These are phyloP conservation scores for Neoboletus magnificus DNA, from an alignment of 768 basidiomycete species.

Conservation along the genomic window DNA sequence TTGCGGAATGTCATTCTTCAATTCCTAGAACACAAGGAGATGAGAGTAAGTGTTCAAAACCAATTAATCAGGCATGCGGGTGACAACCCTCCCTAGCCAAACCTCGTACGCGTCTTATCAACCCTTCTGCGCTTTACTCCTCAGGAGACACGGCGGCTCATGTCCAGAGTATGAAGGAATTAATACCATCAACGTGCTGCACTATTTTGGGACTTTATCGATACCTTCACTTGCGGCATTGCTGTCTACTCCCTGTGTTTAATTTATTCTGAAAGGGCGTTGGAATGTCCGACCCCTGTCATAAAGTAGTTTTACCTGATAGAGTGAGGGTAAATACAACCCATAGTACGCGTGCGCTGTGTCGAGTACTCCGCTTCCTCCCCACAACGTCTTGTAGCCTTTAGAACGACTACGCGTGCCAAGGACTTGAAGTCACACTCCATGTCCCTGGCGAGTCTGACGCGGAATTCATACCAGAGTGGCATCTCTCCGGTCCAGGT, in stretches of 20 bases:
- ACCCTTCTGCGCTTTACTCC: constrained; percentile 94
- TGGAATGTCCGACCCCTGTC: background rate
- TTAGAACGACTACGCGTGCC: background rate
- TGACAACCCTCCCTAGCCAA: constrained; percentile 51
- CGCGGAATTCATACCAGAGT: constrained; percentile 70
- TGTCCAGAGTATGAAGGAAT: constrained; percentile 69
- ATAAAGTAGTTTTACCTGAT: background rate
- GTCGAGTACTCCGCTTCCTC: background rate
- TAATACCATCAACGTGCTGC: background rate
- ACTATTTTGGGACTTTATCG: background rate
- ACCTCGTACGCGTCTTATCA: constrained; percentile 86
- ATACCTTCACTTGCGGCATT: background rate
- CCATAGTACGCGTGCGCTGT: background rate
- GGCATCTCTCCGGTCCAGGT: constrained; percentile 66
- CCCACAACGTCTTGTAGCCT: background rate
- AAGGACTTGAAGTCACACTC: background rate
- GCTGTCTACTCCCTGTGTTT: background rate
- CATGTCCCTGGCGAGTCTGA: constrained; percentile 70
- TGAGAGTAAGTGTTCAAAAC: constrained; percentile 68
- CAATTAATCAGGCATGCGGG: background rate
- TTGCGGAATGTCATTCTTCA: constrained; percentile 94
- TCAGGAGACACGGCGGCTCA: constrained; percentile 84
- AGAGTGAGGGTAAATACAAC: background rate
- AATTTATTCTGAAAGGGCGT: background rate
- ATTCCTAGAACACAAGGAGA: constrained; percentile 97